A percentile compares a stretch with the other conserved stretches of the same genome.
These are phyloP conservation scores for Eutrema heterophyllum DNA, from an alignment of 345 rosid genomes.

Conservation along the genomic window DNA sequence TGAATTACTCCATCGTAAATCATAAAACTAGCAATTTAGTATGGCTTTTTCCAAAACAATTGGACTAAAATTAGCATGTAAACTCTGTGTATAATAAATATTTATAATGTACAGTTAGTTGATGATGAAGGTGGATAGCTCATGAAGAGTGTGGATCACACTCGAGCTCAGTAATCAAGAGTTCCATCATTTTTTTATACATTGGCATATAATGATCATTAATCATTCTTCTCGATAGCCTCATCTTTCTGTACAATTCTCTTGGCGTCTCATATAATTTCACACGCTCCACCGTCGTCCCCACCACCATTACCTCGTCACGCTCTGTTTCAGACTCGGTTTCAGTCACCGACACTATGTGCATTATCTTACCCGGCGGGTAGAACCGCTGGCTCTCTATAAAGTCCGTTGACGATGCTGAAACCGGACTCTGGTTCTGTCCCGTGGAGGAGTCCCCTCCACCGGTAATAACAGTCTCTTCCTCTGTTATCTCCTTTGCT, in stretches of 20 bases:
- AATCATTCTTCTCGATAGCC: constrained; percentile 86
- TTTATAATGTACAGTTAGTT: constrained; percentile 28
- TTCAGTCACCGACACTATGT: constrained; percentile 50
- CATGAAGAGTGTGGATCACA: constrained; percentile 24
- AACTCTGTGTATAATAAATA: constrained; percentile 19
- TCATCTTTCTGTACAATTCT: constrained; percentile 81
- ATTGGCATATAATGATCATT: constrained; percentile 97
- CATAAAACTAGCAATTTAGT: no score
- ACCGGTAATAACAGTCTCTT: constrained; percentile 44
- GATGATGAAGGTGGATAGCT: background rate
- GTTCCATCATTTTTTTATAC: constrained; percentile 90
- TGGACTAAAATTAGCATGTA: background rate
- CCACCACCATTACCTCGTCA: constrained; percentile 16
- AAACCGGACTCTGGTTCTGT: constrained; percentile 34
- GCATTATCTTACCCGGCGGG: constrained; percentile 88
- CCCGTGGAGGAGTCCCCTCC: constrained; percentile 28
- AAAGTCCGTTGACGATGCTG: constrained; percentile 39
- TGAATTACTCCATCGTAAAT: no score
- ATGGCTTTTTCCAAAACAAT: no score
- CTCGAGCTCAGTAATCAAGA: constrained; percentile 58
- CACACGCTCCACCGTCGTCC: constrained; percentile 33
- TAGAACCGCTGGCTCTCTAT: constrained; percentile 66
- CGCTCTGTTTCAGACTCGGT: constrained; percentile 29
- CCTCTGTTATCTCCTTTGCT: constrained; percentile 67
- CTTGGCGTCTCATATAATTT: constrained; percentile 76